A percentile compares a stretch with the other conserved stretches of the same genome.
These are phyloP conservation scores for Mikania micrantha DNA, from an alignment of 129 eudicot genomes.

Conservation along the genomic window DNA sequence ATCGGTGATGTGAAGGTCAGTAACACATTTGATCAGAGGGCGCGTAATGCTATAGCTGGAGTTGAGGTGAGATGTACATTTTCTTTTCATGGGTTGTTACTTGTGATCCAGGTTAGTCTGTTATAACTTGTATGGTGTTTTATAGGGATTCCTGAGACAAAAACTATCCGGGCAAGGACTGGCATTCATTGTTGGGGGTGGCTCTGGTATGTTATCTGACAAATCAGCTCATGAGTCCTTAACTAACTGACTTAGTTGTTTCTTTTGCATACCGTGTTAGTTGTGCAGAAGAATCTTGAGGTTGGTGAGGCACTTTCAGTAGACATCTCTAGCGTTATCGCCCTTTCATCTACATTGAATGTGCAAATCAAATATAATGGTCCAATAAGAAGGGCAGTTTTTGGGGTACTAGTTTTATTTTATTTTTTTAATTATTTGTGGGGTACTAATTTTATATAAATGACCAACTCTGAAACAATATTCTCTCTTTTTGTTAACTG, in stretches of 20 bases:
- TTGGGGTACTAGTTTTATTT: constrained; percentile 58
- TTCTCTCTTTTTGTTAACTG: constrained; percentile 10
- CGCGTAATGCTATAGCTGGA: constrained; percentile 75
- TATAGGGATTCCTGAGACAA: constrained; percentile 90
- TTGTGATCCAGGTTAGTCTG: not conserved
- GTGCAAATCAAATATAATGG: constrained; percentile 77
- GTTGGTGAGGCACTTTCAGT: constrained; percentile 89
- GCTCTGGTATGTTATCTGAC: constrained; percentile 60
- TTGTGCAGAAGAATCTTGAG: constrained; percentile 97
- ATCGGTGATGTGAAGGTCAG: constrained; percentile 85
- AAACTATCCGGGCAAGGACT: constrained; percentile 94
- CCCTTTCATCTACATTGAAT: constrained; percentile 62
- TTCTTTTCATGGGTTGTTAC: not conserved
- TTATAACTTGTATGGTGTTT: constrained; percentile 15
- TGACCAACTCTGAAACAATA: not conserved
- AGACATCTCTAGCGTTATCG: constrained; percentile 75
- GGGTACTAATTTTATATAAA: constrained; percentile 39
- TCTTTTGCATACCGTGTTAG: constrained; percentile 32
- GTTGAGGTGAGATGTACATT: constrained; percentile 54
- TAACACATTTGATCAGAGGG: constrained; percentile 79
- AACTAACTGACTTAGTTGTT: not conserved
- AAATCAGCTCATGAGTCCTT: not conserved
- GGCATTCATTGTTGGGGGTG: constrained; percentile 89
- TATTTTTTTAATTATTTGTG: no score
- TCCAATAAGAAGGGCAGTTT: constrained; percentile 80